Base-by-base conservation (phyloP, 192 early-diverging fungal species). In the Linnemannia schmuckeri region DNA sequence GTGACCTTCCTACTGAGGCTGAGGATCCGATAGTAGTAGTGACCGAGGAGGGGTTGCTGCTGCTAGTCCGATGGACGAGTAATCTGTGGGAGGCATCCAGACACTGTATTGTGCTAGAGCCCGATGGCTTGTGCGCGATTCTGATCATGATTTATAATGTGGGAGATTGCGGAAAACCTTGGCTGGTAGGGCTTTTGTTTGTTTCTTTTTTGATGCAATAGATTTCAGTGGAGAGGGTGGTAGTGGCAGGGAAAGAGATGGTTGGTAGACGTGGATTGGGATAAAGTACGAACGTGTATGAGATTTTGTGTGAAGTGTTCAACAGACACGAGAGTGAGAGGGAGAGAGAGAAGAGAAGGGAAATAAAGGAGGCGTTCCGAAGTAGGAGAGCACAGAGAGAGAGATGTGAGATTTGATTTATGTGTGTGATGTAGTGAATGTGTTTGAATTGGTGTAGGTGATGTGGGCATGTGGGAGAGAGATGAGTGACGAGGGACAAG, bases 41-140 rank as follows among this genome's bases (percentile, higher is more conserved):
- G 30, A 55, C 30, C 75, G 41, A 46, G 0, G 76, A 78, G 22
- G 78, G 37, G 47, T 46, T 47, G 54, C 72, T 33, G 27, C 15
- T 66, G n/a, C 49, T 52, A 20, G 30, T 80, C 46, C 78, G 72
- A 73, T 80, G 77, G 35, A 76, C 30, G 35, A 80, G 54, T 44
- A 79, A 24, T 63, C 70, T 80, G 17, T 75, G 73, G 3, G 77
- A 76, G 57, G 52, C 74, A 38, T 76, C 78, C 63, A 80, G 33
- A 35, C 38, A 76, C 15, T 49, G 42, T 80, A 63, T 72, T 10
- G 78, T 78, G 74, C 33, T 66, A 30, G 52, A 22, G 22, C 78
- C 74, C 15, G 78, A 13, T 70, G 77, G 69, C 44, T 72, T 85
- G 52, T 75, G 78, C 27, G 83, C 63, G 46, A 85, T 80, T 52